Percentiles rank a stretch among this genome's conserved stretches.
Conservation (phyloP, 2,329 filamentous ascomycete species). For the Massarina eburnea region DNA sequence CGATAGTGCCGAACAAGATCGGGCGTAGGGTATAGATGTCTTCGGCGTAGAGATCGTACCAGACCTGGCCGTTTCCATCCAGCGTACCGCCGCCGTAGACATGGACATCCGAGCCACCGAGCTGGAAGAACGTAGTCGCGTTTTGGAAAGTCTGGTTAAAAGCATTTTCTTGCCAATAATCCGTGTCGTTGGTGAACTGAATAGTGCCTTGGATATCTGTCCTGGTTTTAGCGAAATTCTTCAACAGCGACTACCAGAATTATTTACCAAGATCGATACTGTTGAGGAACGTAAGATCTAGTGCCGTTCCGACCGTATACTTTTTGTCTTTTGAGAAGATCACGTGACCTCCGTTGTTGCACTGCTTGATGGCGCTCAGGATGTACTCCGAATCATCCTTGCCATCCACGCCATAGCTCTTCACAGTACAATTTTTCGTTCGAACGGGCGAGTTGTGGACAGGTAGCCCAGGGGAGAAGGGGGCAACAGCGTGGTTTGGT, state of each 20-base stretch:
- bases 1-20: constrained; percentile 60
- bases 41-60: constrained; percentile 64
- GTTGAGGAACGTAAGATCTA: constrained; percentile 66
- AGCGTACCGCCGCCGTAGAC: constrained; percentile 67
- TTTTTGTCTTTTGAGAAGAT: constrained; percentile 57
- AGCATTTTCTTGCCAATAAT: constrained; percentile 67
- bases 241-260: neutral
- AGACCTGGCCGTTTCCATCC: constrained; percentile 65
- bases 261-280: constrained; percentile 61
- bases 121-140: constrained; percentile 66
- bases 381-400: constrained; percentile 57
- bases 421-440: constrained; percentile 43
- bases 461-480: constrained; percentile 38
- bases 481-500: constrained; percentile 36
- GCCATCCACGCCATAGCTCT: constrained; percentile 38
- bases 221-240: constrained; percentile 3
- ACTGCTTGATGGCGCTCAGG: constrained; percentile 57
- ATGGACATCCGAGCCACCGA: constrained; percentile 67
- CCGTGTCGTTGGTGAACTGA: constrained; percentile 66
- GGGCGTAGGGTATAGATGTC: constrained; percentile 62
- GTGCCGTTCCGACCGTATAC: constrained; percentile 65
- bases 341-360: constrained; percentile 65
- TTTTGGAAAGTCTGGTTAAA: constrained; percentile 69
- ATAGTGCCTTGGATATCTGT: constrained; percentile 61
- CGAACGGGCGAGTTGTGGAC: constrained; percentile 39